Conservation (phyloP, 495 filamentous ascomycete genomes). For the Neurospora terricola region DNA sequence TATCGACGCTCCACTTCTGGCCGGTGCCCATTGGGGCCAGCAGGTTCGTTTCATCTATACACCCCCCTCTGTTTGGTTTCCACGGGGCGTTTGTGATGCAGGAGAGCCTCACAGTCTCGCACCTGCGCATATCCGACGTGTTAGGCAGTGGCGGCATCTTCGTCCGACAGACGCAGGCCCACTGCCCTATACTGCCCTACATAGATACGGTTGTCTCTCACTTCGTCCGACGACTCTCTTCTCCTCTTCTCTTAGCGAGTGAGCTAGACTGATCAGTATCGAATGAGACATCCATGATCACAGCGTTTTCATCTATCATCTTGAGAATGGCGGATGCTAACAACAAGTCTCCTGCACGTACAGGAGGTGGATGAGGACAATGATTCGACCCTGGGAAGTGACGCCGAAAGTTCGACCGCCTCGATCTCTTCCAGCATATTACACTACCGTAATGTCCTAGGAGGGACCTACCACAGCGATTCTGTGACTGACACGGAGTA, state of each 20-base stretch:
- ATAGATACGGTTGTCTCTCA: neutral
- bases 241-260: neutral
- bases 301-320: neutral
- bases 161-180: neutral
- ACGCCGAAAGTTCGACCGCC: neutral
- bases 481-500: slow-evolving; percentile 12
- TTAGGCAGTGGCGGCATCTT: neutral
- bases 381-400: neutral
- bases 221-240: neutral
- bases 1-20: accelerated
- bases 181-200: neutral
- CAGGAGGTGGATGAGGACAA: neutral
- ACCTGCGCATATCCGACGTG: neutral
- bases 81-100: neutral
- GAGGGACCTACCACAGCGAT: slow-evolving; percentile 20
- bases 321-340: neutral
- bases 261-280: neutral
- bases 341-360: neutral
- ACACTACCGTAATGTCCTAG: slow-evolving; percentile 24
- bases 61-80: neutral
- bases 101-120: neutral
- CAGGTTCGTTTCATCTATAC: neutral
- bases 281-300: neutral
- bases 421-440: slow-evolving; percentile 29
- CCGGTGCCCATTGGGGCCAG: neutral